These are phyloP conservation scores for Cladosporium cucumerinum DNA, from an alignment of 2,329 filamentous ascomycete species.

Conservation along the genomic window DNA sequence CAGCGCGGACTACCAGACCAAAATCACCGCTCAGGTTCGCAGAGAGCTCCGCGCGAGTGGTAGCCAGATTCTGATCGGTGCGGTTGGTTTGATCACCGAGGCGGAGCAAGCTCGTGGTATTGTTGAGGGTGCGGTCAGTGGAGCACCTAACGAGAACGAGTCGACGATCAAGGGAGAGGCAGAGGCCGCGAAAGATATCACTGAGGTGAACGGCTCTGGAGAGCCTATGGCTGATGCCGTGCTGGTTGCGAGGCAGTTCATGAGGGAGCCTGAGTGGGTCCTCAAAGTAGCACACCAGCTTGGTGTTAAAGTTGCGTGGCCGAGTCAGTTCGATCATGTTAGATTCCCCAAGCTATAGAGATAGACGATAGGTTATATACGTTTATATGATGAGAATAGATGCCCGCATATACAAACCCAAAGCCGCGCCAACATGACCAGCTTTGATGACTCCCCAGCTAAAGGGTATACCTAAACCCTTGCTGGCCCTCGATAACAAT, in stretches of 20 bases:
- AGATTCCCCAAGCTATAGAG: constrained; percentile 28
- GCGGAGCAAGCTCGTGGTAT: constrained; percentile 51
- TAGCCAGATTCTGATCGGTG: constrained; percentile 47
- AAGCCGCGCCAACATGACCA: not conserved
- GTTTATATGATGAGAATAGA: not conserved
- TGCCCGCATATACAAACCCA: not conserved
- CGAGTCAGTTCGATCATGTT: constrained; percentile 44
- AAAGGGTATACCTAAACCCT: constrained; percentile 14
- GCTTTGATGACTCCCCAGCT: not conserved
- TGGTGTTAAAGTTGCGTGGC: constrained; percentile 48
- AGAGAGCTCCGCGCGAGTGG: constrained; percentile 37
- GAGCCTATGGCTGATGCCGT: constrained; percentile 47
- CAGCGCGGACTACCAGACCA: constrained; percentile 48
- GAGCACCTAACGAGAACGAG: constrained; percentile 11
- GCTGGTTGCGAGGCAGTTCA: constrained; percentile 53
- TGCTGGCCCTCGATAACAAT: constrained; percentile 21
- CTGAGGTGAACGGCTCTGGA: constrained; percentile 29
- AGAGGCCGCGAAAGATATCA: constrained; percentile 37
- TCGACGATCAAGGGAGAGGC: constrained; percentile 26
- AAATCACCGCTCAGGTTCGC: constrained; percentile 47
- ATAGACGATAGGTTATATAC: not conserved
- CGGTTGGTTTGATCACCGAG: constrained; percentile 54
- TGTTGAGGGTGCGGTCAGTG: constrained; percentile 30
- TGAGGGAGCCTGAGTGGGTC: constrained; percentile 56
- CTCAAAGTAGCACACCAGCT: constrained; percentile 49